Evolutionary conservation across 108 stramenopile species (phyloP).

Genomic region (Skeletonema grethae): DNA sequence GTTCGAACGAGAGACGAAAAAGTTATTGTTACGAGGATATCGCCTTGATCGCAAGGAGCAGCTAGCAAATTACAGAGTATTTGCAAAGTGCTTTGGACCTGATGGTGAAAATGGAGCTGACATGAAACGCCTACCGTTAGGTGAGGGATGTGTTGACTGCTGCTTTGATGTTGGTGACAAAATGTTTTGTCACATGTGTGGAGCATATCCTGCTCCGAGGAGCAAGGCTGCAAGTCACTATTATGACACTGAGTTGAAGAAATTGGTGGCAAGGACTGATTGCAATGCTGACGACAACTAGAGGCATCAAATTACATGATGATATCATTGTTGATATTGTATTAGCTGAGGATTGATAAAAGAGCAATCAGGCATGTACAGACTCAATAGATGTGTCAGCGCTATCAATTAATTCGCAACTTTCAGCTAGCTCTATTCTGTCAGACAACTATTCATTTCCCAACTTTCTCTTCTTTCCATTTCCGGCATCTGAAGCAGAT

Average conservation of each 20-base stretch:
- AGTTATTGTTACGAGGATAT: slow-evolving; percentile 29
- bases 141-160: slow-evolving; percentile 50
- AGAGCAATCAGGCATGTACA: too few species aligned
- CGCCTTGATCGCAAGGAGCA: slow-evolving; percentile 37
- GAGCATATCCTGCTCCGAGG: slow-evolving; percentile 48
- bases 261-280: slow-evolving; percentile 17
- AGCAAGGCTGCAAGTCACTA: slow-evolving; percentile 19
- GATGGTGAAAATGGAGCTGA: slow-evolving; percentile 27
- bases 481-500: background rate
- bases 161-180: slow-evolving; percentile 56
- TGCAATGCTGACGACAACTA: too few species aligned
- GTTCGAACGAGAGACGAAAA: slow-evolving; percentile 16
- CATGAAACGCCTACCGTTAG: slow-evolving; percentile 32
- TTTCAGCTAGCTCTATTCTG: too few species aligned
- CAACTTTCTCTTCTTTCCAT: background rate
- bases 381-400: too few species aligned
- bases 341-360: too few species aligned
- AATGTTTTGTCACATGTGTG: slow-evolving; percentile 54
- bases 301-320: too few species aligned
- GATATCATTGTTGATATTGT: too few species aligned
- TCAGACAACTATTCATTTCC: too few species aligned
- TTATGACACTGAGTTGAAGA: slow-evolving; percentile 10
- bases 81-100: slow-evolving; percentile 28
- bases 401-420: too few species aligned
- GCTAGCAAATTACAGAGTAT: slow-evolving; percentile 42